Evolutionary conservation across 2,329 filamentous ascomycete genomes (phyloP), one percentile per base, ranked within the genome.

Genomic region (Furcasterigmium sp.): DNA sequence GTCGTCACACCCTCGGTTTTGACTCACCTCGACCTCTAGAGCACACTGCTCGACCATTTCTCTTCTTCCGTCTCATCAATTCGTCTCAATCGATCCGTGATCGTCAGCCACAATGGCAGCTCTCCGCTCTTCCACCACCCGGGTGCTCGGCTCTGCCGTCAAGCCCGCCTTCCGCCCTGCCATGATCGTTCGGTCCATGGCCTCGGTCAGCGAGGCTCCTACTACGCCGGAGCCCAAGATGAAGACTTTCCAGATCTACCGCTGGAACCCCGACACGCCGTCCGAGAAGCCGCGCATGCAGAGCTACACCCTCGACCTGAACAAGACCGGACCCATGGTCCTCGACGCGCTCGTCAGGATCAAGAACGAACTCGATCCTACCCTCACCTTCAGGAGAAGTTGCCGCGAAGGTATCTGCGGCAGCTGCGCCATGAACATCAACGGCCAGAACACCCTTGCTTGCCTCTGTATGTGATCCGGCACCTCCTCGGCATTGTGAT

Each of bases 401-500:
- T 98, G 93, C 74, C 80, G 93, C 71, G 93, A 98, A 79, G 93
- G 93, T 56, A 98, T 98, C 61, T 98, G 93, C 64, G 93, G 93
- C 55, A 95, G 88, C 69, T 98, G 93, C 66, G 93, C 93, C 54
- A 98, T 98, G 93, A 98, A 98, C 78, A 97, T 98, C 66, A 94
- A 97, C 67, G 93, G 93, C 66, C 87, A 94, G 60, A 98, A 98
- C 76, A 98, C 93, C 45, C 73, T 98, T 59, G 93, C 93, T 55
- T 98, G 93, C 72, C 74, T 98, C 63, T 98, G 93, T 95, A 87
- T 57, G 86, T 82, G 29, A n/a, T 15, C 15, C 5, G 5, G 8
- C 29, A 3, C 32, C 17, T 35, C 15, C 32, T 35, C 32, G 32
- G 32, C 32, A 17, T 17, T 17, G 9, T 35, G 7, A 17, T 11